Evolutionary conservation across 495 filamentous ascomycete genomes (phyloP).

Genomic region (Penicillium cosmopolitanum): DNA sequence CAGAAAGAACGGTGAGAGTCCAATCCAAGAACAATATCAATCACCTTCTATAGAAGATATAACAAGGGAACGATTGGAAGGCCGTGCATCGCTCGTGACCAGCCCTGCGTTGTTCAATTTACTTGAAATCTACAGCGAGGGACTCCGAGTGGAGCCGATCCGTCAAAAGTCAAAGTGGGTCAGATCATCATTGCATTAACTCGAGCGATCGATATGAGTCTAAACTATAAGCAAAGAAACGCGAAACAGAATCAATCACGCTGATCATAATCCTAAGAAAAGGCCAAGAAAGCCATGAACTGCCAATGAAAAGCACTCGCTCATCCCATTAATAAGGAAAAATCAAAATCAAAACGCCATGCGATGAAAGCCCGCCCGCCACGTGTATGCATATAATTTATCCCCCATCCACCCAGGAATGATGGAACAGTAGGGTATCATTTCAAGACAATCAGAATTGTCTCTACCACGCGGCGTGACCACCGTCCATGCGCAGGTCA

Average conservation of each 20-base stretch:
- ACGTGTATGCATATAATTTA: constrained; percentile 14
- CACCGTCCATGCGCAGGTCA: constrained; percentile 81
- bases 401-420: background rate
- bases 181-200: constrained; percentile 26
- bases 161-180: constrained; percentile 22
- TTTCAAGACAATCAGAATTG: background rate
- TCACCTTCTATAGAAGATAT: background rate
- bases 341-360: constrained; percentile 20
- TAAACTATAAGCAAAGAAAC: constrained; percentile 19
- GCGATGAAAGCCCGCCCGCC: constrained; percentile 26
- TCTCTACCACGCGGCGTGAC: constrained; percentile 78
- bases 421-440: constrained; percentile 2
- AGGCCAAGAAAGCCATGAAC: constrained; percentile 3
- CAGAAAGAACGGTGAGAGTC: constrained; percentile 2
- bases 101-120: background rate
- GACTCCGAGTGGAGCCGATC: constrained; percentile 21
- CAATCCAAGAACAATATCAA: background rate
- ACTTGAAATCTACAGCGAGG: background rate
- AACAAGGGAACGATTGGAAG: background rate
- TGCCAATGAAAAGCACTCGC: constrained; percentile 1
- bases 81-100: background rate
- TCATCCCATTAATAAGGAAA: constrained; percentile 4
- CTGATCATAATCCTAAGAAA: constrained; percentile 7
- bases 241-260: background rate
- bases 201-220: constrained; percentile 27